Evolutionary conservation across 257 asterid genomes (phyloP), one percentile per base, ranked within the genome.

Genomic region (Lycium ferocissimum): DNA sequence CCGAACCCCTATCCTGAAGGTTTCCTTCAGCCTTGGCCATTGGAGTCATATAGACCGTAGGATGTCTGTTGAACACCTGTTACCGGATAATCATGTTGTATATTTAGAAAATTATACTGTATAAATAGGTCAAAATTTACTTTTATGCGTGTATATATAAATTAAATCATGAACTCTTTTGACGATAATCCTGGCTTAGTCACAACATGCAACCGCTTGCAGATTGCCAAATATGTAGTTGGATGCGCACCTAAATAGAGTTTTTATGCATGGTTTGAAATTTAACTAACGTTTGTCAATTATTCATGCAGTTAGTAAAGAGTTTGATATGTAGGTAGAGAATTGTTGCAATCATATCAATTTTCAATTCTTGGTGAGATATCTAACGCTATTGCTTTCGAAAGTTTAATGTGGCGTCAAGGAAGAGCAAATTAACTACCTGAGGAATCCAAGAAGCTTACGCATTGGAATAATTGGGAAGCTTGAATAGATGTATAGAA

Each of bases 391-490:
- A 12, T 10, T 65, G 43, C 18, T 65, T 2, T 63, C 10, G 7
- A 12, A 20, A n/a, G 59, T 45, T 45, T 3, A 22, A 11, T 47
- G 47, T 73, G 81, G 59, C n/a, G 57, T 73, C 9, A 38, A 65
- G 1, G 43, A 65, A 26, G 71, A 65, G 40, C 2, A 22, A 75
- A 47, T 20, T 20, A 73, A 9, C 18, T 43, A 43, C 11, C 40
- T 20, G 13, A 76, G 63, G 45, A 76, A 76, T 76, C 45, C 81
- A 11, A 26, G 37, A 47, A 73, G 43, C 12, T 13, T 49, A 76
- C 81, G 81, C 81, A 76, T 76, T 22, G 0, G 45, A 76, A 51
- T 76, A 76, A 76, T 51, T 49, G 22, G 63, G 81, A 49, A 76
- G 51, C n/a, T 76, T 45, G 81, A 75, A 75, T 15, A 26, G 61